Evolutionary conservation across 352 stramenopile species (phyloP), one percentile per base, ranked within the genome.

Genomic region (Poterioochromonas sp.): DNA sequence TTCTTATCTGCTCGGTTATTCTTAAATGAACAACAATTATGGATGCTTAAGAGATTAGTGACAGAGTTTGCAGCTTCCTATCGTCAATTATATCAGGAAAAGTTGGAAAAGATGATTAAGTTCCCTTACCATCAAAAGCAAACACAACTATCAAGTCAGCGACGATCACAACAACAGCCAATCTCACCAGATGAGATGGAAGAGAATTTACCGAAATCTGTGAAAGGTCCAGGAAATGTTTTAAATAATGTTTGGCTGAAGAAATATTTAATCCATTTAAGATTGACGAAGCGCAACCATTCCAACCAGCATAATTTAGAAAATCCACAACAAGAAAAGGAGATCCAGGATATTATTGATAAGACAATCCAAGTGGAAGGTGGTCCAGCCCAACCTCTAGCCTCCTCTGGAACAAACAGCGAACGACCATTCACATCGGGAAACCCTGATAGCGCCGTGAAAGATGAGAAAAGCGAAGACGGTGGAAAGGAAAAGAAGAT

Each of bases 231-330:
- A 37, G 12, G 29, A 15, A 8, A 68, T 39, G 26, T 18, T 26
- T 32, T 68, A 26, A 32, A 26, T 39, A 35, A 8, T 18, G 58
- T 18, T 32, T 77, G 69, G 69, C 26, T 77, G 41, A 65, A 65
- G 69, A 58, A 63, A 26, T 77, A 77, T 32, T 37, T 77, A 3
- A 5, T 77, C 11, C 69, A 77, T 44, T 32, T 77, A 8, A 5
- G 65, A 32, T n/a, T 74, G 11, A 53, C 65, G 22, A 74, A 74
- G 58, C 58, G 58, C 29, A 32, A 18, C 5, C 34, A 32, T 5
- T 39, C 34, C 58, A 37, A 39, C 29, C 5, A 11, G 5, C 15
- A 15, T 15, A 58, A 26, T 26, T 40, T 68, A 32, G 58, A 32
- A 40, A 11, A 68, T 40, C 11, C 58, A 40, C 29, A n/a, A 26